These are phyloP conservation scores for Fusarium sp. DNA, from an alignment of 2,329 filamentous ascomycete species.

Conservation along the genomic window DNA sequence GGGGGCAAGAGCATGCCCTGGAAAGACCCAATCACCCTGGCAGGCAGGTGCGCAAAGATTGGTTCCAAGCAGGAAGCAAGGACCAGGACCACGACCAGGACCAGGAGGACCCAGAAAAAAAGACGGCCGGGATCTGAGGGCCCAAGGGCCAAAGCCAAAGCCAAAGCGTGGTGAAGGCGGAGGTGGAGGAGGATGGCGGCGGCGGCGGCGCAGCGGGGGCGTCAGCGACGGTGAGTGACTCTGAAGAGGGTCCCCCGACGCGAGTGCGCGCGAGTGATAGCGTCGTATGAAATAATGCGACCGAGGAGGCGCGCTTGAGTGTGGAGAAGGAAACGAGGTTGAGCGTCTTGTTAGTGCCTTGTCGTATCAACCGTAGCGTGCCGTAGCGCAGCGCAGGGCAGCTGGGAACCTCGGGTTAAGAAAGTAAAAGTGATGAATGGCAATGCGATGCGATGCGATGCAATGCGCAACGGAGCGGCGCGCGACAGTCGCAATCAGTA, in stretches of 20 bases:
- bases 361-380: conserved; percentile 30
- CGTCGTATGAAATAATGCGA: conserved; percentile 46
- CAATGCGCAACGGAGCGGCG: conserved; percentile 21
- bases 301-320: conserved; percentile 46
- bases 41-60: conserved; percentile 24
- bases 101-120: conserved; percentile 25
- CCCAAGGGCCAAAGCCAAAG: conserved; percentile 21
- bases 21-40: conserved; percentile 34
- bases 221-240: conserved; percentile 40
- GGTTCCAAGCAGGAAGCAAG: conserved; percentile 26
- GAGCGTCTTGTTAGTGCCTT: conserved; percentile 38
- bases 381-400: conserved; percentile 1
- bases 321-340: conserved; percentile 47
- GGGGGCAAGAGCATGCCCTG: conserved; percentile 30
- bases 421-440: background rate
- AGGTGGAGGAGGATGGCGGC: conserved; percentile 36
- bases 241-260: conserved; percentile 25
- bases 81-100: conserved; percentile 24
- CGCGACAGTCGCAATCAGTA: conserved; percentile 13
- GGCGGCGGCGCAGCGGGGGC: conserved; percentile 42
- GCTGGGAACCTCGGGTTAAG: conserved; percentile 24
- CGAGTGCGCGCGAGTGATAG: conserved; percentile 39
- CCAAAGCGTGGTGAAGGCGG: conserved; percentile 27
- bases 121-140: conserved; percentile 25
- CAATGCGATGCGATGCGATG: conserved; percentile 19